A percentile compares a stretch with the other conserved stretches of the same genome.
phyloP scores from a whole-genome alignment of 2,329 filamentous ascomycete species.

The Blastomyces gilchristii region DNA sequence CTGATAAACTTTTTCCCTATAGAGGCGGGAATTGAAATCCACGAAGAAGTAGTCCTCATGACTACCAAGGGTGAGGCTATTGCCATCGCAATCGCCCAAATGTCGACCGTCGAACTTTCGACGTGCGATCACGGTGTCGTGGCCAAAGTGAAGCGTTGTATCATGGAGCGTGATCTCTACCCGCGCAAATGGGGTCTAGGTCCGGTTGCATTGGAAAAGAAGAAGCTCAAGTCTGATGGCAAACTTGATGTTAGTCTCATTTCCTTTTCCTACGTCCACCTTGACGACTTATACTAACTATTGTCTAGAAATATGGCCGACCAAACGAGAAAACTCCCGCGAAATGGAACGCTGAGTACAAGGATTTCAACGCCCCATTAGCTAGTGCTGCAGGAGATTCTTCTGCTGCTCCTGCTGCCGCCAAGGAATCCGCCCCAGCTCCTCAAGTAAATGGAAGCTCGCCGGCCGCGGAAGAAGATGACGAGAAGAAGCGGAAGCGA shows the following conservation, averaged over 20 bases:
- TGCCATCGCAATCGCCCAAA: slow-evolving; percentile 88
- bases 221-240: slow-evolving; percentile 97
- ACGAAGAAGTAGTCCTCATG: slow-evolving; percentile 96
- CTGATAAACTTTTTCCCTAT: slow-evolving; percentile 12
- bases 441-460: slow-evolving; percentile 21
- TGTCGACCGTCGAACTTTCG: slow-evolving; percentile 95
- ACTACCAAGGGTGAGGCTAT: slow-evolving; percentile 99
- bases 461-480: slow-evolving; percentile 32
- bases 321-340: slow-evolving; percentile 86
- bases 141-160: slow-evolving; percentile 97
- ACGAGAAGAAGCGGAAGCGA: slow-evolving; percentile 45
- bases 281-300: slow-evolving; percentile 25
- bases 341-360: slow-evolving; percentile 88
- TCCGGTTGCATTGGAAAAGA: slow-evolving; percentile 89
- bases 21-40: slow-evolving; percentile 83
- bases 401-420: slow-evolving; percentile 34
- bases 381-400: slow-evolving; percentile 32
- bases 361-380: slow-evolving; percentile 63
- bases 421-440: slow-evolving; percentile 18
- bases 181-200: slow-evolving; percentile 93
- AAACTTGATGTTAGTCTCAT: slow-evolving; percentile 65
- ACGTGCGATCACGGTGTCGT: slow-evolving; percentile 96
- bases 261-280: background rate
- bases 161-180: slow-evolving; percentile 99
- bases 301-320: slow-evolving; percentile 68